Conservation (phyloP, 768 basidiomycete genomes). For the Mycena venus region DNA sequence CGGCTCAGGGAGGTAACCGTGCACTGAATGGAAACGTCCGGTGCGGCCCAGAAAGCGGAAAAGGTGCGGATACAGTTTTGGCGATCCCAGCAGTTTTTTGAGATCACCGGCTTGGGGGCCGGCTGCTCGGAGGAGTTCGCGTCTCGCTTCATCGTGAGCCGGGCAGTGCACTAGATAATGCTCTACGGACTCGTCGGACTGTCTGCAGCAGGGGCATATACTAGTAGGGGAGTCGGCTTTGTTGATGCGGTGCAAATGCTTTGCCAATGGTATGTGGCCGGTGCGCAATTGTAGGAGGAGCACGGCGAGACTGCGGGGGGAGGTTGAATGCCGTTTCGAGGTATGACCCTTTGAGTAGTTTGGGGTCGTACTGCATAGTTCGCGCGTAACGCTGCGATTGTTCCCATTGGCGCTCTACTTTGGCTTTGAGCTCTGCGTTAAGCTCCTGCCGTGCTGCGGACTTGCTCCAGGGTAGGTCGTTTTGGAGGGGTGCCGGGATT, state of each 20-base stretch:
- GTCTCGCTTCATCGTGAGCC: too few relatives aligned
- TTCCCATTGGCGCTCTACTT: not conserved
- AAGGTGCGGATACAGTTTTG: too few relatives aligned
- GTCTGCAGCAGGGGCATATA: too few relatives aligned
- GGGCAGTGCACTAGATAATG: too few relatives aligned
- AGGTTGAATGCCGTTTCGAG: not conserved
- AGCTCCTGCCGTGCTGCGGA: not conserved
- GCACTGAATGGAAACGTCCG: too few relatives aligned
- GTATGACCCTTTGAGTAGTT: not conserved
- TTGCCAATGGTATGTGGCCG: not conserved
- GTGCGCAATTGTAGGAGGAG: not conserved
- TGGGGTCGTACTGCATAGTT: not conserved
- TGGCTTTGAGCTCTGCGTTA: not conserved
- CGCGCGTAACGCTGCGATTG: not conserved
- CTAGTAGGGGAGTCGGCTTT: not conserved
- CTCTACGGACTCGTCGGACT: too few relatives aligned
- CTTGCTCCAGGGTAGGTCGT: constrained; percentile 6
- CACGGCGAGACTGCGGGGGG: not conserved
- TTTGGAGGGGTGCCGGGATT: not conserved
- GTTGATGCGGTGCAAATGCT: not conserved
- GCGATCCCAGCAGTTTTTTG: too few relatives aligned
- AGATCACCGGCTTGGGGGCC: too few relatives aligned
- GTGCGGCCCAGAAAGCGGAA: too few relatives aligned
- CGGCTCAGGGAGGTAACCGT: too few relatives aligned
- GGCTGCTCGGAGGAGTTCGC: too few relatives aligned